These are phyloP conservation scores for Eudorina sp. DNA, from an alignment of 139 green algal genomes.

Conservation along the genomic window DNA sequence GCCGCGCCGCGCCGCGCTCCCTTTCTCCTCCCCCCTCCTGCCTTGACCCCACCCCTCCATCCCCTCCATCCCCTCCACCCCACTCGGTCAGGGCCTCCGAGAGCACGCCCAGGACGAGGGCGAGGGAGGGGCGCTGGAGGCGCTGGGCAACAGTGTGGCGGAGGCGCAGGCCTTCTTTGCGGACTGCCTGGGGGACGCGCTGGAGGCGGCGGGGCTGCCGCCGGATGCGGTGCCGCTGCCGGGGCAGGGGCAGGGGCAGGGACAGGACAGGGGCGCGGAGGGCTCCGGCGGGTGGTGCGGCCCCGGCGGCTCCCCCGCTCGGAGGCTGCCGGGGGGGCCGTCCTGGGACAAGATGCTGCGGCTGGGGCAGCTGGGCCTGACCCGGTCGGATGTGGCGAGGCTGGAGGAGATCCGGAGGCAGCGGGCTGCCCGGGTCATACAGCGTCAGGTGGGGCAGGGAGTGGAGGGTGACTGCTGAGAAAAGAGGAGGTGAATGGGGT, in stretches of 20 bases:
- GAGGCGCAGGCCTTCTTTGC: constrained; percentile 28
- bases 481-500: too few species aligned
- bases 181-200: constrained; percentile 29
- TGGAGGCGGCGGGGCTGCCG: constrained; percentile 14
- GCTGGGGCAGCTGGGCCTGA: constrained; percentile 48
- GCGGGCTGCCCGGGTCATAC: constrained; percentile 20
- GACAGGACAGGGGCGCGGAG: background rate
- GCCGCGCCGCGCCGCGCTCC: too few species aligned
- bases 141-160: background rate
- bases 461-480: too few species aligned
- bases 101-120: constrained; percentile 14
- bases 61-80: too few species aligned
- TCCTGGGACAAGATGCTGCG: constrained; percentile 39
- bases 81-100: constrained; percentile 30
- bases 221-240: background rate
- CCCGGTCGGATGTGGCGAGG: constrained; percentile 25
- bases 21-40: too few species aligned
- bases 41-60: too few species aligned
- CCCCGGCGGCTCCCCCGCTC: background rate
- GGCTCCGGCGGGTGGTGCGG: background rate
- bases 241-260: too few species aligned
- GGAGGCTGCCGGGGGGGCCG: background rate
- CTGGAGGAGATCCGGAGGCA: constrained; percentile 2
- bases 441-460: constrained; percentile 1
- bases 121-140: background rate